These are phyloP conservation scores for Wallacemonas sp. DNA, from an alignment of 208 protist species.

Conservation along the genomic window DNA sequence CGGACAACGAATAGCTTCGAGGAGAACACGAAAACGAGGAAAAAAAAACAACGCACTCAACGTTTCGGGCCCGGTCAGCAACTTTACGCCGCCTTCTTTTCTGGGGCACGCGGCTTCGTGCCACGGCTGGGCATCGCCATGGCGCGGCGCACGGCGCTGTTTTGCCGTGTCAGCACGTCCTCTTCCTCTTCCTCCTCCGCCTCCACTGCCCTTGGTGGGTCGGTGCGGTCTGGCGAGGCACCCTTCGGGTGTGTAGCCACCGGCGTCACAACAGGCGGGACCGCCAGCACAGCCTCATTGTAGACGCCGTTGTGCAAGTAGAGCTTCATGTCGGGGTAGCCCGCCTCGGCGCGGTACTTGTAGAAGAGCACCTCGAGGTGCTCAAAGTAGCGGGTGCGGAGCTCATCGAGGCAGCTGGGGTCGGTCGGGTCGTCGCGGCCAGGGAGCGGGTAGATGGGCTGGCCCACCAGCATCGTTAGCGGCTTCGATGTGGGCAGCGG, in stretches of 20 bases:
- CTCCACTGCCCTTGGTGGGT: too few relatives aligned
- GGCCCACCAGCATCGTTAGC: conserved; percentile 62
- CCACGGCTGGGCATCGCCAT: background rate
- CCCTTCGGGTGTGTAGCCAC: conserved; percentile 1
- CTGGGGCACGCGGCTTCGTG: too few relatives aligned
- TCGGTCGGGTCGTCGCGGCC: conserved; percentile 38
- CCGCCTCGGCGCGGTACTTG: conserved; percentile 47
- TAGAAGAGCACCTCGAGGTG: conserved; percentile 63
- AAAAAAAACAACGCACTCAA: too few relatives aligned
- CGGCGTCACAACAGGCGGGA: background rate
- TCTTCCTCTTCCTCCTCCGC: background rate
- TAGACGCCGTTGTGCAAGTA: conserved; percentile 53
- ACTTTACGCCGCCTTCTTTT: too few relatives aligned
- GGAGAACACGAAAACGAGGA: too few relatives aligned
- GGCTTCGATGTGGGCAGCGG: conserved; percentile 47
- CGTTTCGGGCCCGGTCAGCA: too few relatives aligned
- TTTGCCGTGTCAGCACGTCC: background rate
- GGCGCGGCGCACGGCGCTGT: conserved; percentile 12
- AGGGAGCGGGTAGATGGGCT: conserved; percentile 43
- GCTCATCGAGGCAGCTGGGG: conserved; percentile 39
- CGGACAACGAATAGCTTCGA: too few relatives aligned
- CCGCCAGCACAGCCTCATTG: conserved; percentile 19
- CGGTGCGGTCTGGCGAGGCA: too few relatives aligned
- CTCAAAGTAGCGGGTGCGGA: conserved; percentile 55
- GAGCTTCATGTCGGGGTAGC: conserved; percentile 68